Conservation (phyloP, 306 rosid genomes). For the Malus asiatica region DNA sequence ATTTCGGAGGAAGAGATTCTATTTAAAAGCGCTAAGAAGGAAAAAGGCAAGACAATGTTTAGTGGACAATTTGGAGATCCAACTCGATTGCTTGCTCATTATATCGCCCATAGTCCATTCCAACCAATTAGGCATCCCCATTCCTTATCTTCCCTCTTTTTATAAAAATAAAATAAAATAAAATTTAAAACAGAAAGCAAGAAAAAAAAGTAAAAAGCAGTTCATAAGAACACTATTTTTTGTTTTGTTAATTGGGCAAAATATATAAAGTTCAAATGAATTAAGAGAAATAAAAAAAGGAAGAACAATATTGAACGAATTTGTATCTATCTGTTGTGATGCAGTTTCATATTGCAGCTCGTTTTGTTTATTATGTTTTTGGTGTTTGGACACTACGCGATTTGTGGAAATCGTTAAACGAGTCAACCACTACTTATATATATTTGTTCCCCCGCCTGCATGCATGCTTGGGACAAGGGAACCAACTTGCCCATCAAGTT, state of each 20-base stretch:
- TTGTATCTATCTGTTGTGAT: not conserved
- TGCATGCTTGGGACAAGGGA: not conserved
- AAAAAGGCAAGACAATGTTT: not conserved
- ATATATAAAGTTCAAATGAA: not conserved
- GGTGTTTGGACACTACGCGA: not conserved
- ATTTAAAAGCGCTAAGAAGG: not conserved
- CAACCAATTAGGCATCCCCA: not conserved
- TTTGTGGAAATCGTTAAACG: not conserved
- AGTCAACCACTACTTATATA: not conserved
- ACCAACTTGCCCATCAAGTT: too few relatives aligned
- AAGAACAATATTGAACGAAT: not conserved
- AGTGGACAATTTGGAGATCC: conserved; percentile 17
- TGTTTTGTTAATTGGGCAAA: not conserved
- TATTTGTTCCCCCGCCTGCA: conserved; percentile 11
- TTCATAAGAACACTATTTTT: not conserved
- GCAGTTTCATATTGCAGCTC: not conserved
- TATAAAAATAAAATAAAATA: too few relatives aligned
- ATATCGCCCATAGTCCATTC: not conserved
- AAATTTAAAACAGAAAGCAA: too few relatives aligned
- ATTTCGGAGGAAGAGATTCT: not conserved
- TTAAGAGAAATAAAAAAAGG: not conserved
- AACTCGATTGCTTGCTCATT: not conserved
- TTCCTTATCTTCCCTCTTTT: not conserved
- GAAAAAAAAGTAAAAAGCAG: too few relatives aligned
- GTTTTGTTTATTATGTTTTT: not conserved